Evolutionary conservation across 345 rosid species (phyloP).

Genomic region (Citrus inodora): DNA sequence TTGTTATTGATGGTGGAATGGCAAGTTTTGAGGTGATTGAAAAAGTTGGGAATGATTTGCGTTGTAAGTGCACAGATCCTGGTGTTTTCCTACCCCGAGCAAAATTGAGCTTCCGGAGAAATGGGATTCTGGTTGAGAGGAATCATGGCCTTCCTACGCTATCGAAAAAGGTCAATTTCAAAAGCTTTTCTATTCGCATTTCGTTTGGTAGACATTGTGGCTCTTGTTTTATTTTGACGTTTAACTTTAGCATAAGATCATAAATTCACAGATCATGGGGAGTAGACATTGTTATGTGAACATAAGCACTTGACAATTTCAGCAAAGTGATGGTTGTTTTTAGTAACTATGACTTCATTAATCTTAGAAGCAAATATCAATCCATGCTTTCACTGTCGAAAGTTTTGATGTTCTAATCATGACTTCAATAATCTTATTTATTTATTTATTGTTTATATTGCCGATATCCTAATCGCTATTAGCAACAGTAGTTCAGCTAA

Average conservation of each 20-base stretch:
- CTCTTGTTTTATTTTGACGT: neutral
- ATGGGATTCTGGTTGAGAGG: conserved; percentile 50
- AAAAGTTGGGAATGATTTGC: conserved; percentile 50
- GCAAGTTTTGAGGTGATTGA: conserved; percentile 66
- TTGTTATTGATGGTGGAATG: conserved; percentile 77
- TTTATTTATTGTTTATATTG: neutral
- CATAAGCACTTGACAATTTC: neutral
- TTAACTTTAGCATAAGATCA: neutral
- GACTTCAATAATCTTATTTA: neutral
- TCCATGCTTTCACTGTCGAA: neutral
- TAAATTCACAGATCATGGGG: neutral
- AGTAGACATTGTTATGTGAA: neutral
- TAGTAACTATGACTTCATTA: no score
- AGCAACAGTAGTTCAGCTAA: neutral
- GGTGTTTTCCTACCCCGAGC: conserved; percentile 71
- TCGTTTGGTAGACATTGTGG: neutral
- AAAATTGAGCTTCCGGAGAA: conserved; percentile 69
- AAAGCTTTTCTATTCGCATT: neutral
- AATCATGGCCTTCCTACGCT: conserved; percentile 47
- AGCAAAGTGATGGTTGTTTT: neutral
- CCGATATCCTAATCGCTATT: neutral
- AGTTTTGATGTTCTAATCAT: neutral
- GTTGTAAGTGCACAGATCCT: conserved; percentile 61
- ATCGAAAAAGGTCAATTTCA: conserved; percentile 46
- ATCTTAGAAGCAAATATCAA: neutral